Conservation (phyloP, 768 basidiomycete species). For the Mycena belliarum region DNA sequence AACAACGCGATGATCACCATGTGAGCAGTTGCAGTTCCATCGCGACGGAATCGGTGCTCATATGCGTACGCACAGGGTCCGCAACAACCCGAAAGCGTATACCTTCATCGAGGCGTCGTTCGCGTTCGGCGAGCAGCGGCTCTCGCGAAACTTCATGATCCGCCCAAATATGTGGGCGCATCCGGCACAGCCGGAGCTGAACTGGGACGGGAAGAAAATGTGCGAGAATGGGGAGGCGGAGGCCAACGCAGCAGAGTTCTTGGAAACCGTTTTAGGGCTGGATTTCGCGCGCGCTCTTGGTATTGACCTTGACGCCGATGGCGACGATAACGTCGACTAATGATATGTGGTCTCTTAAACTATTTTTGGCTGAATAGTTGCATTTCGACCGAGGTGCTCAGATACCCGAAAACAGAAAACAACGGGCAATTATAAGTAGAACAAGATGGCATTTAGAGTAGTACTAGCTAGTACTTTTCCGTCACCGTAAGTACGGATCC, state of each 20-base stretch:
- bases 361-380: too few relatives aligned
- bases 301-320: too few relatives aligned
- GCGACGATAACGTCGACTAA: too few relatives aligned
- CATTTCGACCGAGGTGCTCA: too few relatives aligned
- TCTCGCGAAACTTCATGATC: conserved; percentile 11
- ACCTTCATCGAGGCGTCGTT: conserved; percentile 16
- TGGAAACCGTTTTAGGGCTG: not conserved
- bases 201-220: not conserved
- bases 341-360: too few relatives aligned
- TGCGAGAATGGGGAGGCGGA: conserved; percentile 13
- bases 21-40: not conserved
- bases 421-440: too few relatives aligned
- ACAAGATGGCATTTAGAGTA: too few relatives aligned
- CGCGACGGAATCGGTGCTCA: not conserved
- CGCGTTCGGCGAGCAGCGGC: not conserved
- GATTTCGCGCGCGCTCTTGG: not conserved
- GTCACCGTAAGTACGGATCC: too few relatives aligned
- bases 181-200: not conserved
- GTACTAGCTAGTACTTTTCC: too few relatives aligned
- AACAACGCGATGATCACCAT: conserved; percentile 16
- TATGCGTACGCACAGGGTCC: not conserved
- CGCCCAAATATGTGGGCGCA: conserved; percentile 4
- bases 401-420: too few relatives aligned
- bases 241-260: not conserved
- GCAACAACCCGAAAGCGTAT: conserved; percentile 3